A percentile compares a stretch with the other conserved stretches of the same genome.
Conservation (phyloP, 1,139 yeast species). For the Yamadazyma diddensiae region DNA sequence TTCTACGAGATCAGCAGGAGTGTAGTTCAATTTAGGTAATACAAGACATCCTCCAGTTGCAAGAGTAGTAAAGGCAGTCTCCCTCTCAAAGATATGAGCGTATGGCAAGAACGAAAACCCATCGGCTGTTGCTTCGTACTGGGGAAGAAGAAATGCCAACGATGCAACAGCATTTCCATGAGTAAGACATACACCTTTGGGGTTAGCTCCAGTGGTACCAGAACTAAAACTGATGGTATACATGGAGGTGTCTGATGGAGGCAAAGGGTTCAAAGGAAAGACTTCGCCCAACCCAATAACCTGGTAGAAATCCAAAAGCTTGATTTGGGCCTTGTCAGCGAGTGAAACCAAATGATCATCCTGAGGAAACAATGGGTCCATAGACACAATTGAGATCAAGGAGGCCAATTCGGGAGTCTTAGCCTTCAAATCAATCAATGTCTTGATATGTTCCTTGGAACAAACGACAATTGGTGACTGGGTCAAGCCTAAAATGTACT, state of each 20-base stretch:
- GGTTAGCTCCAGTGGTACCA: conserved; percentile 42
- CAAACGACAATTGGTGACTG: conserved; percentile 35
- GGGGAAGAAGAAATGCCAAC: conserved; percentile 18
- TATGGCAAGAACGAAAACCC: conserved; percentile 52
- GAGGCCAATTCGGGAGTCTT: conserved; percentile 24
- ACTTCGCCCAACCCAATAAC: conserved; percentile 27
- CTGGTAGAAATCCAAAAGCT: conserved; percentile 30
- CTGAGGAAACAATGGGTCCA: conserved; percentile 29
- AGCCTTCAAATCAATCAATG: conserved; percentile 26
- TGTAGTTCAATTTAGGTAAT: conserved; percentile 36
- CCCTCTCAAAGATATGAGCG: conserved; percentile 67
- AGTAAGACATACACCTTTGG: conserved; percentile 38
- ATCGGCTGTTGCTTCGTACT: conserved; percentile 10
- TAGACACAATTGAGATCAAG: conserved; percentile 30
- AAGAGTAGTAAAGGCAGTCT: conserved; percentile 22
- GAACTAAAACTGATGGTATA: conserved; percentile 43
- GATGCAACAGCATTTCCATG: conserved; percentile 31
- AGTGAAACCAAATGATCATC: conserved; percentile 18
- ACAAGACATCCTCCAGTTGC: conserved; percentile 33
- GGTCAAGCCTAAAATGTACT: conserved; percentile 32
- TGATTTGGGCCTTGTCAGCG: conserved; percentile 24
- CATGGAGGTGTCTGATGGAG: conserved; percentile 28
- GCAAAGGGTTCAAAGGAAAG: conserved; percentile 21
- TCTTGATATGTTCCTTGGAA: conserved; percentile 28
- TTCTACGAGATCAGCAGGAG: conserved; percentile 37